Evolutionary conservation across 345 rosid species (phyloP), one percentile per base, ranked within the genome.

Genomic region (Pistacia vera): DNA sequence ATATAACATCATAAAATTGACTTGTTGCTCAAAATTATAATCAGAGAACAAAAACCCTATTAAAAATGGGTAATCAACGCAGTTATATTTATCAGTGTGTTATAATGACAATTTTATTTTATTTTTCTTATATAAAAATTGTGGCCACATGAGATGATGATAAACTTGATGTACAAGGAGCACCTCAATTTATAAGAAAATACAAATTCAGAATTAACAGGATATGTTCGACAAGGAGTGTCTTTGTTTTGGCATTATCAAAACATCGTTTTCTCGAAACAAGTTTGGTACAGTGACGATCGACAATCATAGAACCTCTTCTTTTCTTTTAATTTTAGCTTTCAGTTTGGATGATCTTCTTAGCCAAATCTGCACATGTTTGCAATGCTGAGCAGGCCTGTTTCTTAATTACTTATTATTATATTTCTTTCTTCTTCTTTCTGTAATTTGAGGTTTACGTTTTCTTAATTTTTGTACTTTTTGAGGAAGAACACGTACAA

Each of bases 231-330:
- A 0, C 54, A 49, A 49, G 11, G 55, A 59, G 35, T 60, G 36
- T 59, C 65, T 59, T 38, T 38, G 13, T 59, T 41, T 41, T 58
- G 55, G 58, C 56, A 46, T 11, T 22, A 22, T 38, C 38, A 60
- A 73, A 54, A 58, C 72, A 59, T 73, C 75, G 25, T 82, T 75
- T 81, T 61, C 79, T 61, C 54, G 11, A n/a, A 16, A 20, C 48
- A 76, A 70, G 51, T 76, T 66, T 59, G n/a, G 6, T 48, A 71
- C 68, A 63, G 25, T 30, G 38, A 72, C 33, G 8, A 25, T 30
- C 33, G 2, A 38, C 41, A 38, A 38, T 41, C 25, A 36, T 49
- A 20, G 20, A 57, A 6, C 16, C 30, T 60, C 14, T 56, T 10
- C 18, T 3, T 11, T 8, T 57, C 59, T 6, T 74, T 11, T 81